Percentiles rank a stretch among this genome's conserved stretches.
These are phyloP conservation scores for Aureobasidium sp. DNA, from an alignment of 2,329 filamentous ascomycete species.

Conservation along the genomic window DNA sequence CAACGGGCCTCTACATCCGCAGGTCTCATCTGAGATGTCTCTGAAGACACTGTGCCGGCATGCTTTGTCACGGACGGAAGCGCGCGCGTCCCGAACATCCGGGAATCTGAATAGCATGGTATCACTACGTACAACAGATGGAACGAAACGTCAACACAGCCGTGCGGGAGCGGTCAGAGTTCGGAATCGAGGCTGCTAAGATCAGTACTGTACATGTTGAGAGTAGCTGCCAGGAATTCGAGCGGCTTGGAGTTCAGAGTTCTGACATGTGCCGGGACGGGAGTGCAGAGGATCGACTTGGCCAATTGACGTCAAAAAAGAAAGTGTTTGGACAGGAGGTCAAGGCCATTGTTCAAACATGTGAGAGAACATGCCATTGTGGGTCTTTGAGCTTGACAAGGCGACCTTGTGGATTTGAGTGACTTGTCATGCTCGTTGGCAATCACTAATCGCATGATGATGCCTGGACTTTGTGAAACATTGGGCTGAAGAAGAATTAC, in stretches of 20 bases:
- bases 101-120: background rate
- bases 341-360: background rate
- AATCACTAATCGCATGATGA: background rate
- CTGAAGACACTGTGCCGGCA: background rate
- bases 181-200: conserved; percentile 3
- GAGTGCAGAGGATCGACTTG: background rate
- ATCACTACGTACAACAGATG: background rate
- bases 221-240: conserved; percentile 5
- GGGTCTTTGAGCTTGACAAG: background rate
- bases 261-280: conserved; percentile 11
- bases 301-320: conserved; percentile 4
- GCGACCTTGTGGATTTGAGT: background rate
- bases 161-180: background rate
- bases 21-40: conserved; percentile 5
- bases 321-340: background rate
- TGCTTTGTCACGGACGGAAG: conserved; percentile 6
- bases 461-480: conserved; percentile 1
- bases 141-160: background rate
- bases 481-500: background rate
- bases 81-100: conserved; percentile 1
- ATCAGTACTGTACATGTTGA: background rate
- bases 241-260: background rate
- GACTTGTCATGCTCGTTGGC: background rate
- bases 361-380: background rate
- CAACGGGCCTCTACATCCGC: background rate